Base-by-base conservation (phyloP, 1,284 basidiomycete species). In the Coniophora puteana region DNA sequence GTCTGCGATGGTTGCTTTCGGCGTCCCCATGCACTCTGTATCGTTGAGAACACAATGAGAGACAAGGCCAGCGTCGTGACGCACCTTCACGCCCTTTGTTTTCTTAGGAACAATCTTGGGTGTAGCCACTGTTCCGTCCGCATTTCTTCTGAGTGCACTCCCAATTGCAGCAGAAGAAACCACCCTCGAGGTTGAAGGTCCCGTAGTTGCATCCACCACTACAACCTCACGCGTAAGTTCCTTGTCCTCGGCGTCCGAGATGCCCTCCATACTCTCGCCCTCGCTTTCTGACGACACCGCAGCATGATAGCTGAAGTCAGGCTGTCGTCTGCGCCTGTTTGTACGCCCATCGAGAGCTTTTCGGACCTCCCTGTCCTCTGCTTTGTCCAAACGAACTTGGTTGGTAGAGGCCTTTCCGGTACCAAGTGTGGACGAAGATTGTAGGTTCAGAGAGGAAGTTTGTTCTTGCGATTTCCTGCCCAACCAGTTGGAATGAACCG, bases 391-490 rank as follows among this genome's bases (percentile, higher is more conserved):
- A 13, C 67, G 72, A 39, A 83, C 76, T 38, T 74, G 70, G 52
- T 84, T 76, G 2, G 84, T 83, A 6, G 61, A 58, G 3, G 63
- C 54, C 51, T 71, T 80, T 12, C 85, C 82, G 1, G 88, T 83
- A 11, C 89, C 89, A 37, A 92, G 74, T 2, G 82, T 85, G 8
- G 89, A 75, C 13, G 89, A 90, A 0, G 88, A 83, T 43, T 86
- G 80, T 12, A 92, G 66, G 28, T 71, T 65, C 18, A 82, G 54
- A 24, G 72, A 66, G 13, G 81, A 70, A 35, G 83, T 63, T 33
- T 82, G 69, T 2, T 82, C 77, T 65, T 92, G 89, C 27, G 77
- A 81, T 65, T 84, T 76, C 44, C 88, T 91, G 66, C 45, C 64
- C 53, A 44, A 39, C 17, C 24, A 17, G 12, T 10, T 21, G 24